Conservation (phyloP, 2,329 filamentous ascomycete species). For the Neospermospora avenae region DNA sequence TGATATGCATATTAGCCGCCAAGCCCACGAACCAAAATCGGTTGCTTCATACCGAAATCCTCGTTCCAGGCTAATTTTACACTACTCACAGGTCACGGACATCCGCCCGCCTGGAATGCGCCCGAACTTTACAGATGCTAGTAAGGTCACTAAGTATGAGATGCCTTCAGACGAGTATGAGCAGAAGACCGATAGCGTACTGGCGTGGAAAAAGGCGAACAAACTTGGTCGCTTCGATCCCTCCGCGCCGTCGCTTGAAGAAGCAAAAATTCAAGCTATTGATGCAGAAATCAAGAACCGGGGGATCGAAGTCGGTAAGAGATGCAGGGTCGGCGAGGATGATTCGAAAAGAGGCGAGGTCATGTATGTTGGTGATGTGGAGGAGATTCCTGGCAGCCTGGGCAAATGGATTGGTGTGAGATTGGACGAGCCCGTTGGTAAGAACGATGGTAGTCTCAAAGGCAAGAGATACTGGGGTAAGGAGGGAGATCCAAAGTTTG, state of each 20-base stretch:
- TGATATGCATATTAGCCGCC: not conserved
- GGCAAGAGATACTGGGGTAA: conserved; percentile 64
- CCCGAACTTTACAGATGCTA: conserved; percentile 77
- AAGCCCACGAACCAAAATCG: not conserved
- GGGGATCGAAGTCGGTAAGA: conserved; percentile 60
- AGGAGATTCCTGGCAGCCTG: conserved; percentile 64
- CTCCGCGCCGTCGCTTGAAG: conserved; percentile 68
- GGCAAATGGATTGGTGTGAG: conserved; percentile 71
- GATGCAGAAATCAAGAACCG: conserved; percentile 67
- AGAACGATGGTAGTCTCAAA: conserved; percentile 74
- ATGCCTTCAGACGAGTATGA: conserved; percentile 87
- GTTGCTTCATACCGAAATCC: conserved; percentile 6
- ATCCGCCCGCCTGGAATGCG: conserved; percentile 71
- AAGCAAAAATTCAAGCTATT: conserved; percentile 66
- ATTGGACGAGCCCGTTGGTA: conserved; percentile 76
- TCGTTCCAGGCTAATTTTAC: conserved; percentile 3
- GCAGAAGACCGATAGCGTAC: conserved; percentile 78
- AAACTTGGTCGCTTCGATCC: conserved; percentile 97
- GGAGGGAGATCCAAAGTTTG: conserved; percentile 60
- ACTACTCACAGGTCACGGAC: conserved; percentile 64
- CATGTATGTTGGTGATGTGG: conserved; percentile 67
- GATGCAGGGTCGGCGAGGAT: conserved; percentile 64
- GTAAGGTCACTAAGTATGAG: conserved; percentile 81
- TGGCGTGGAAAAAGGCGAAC: conserved; percentile 93
- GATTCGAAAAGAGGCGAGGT: conserved; percentile 68